phyloP scores from a whole-genome alignment of 2,329 filamentous ascomycete genomes.

The Penicillium sp. region DNA sequence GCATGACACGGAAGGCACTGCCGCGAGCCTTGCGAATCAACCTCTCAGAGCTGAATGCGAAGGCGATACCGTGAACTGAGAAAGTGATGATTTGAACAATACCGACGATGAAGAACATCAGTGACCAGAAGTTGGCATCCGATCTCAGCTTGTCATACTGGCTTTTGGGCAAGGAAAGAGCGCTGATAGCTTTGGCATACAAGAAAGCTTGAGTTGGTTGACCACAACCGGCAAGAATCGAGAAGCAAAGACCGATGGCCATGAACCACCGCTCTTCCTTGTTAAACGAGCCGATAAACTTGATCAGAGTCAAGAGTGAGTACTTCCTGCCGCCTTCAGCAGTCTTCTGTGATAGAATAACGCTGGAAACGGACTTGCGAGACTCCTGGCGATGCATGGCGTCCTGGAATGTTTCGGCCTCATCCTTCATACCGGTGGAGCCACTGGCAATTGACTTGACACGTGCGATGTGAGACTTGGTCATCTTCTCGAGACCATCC shows the following conservation, averaged over 20 bases:
- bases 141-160: slow-evolving; percentile 59
- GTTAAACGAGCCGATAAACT: slow-evolving; percentile 79
- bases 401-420: slow-evolving; percentile 28
- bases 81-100: slow-evolving; percentile 70
- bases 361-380: slow-evolving; percentile 62
- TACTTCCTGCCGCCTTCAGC: slow-evolving; percentile 57
- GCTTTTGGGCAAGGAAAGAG: slow-evolving; percentile 57
- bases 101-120: slow-evolving; percentile 85
- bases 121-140: slow-evolving; percentile 78
- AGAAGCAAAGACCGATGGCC: slow-evolving; percentile 69
- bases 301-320: slow-evolving; percentile 71
- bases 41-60: slow-evolving; percentile 82
- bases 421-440: slow-evolving; percentile 25
- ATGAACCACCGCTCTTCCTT: slow-evolving; percentile 67
- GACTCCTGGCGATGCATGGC: slow-evolving; percentile 46
- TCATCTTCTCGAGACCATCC: slow-evolving; percentile 22
- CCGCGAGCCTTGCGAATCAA: slow-evolving; percentile 81
- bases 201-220: slow-evolving; percentile 77
- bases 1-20: slow-evolving; percentile 77
- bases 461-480: slow-evolving; percentile 29
- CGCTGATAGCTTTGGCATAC: slow-evolving; percentile 82
- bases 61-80: slow-evolving; percentile 65
- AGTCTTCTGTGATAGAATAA: slow-evolving; percentile 60
- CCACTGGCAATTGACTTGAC: slow-evolving; percentile 35
- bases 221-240: slow-evolving; percentile 73